Evolutionary conservation across 1,139 yeast genomes (phyloP), one percentile per base, ranked within the genome.

Genomic region (Kodamaea ohmeri): DNA sequence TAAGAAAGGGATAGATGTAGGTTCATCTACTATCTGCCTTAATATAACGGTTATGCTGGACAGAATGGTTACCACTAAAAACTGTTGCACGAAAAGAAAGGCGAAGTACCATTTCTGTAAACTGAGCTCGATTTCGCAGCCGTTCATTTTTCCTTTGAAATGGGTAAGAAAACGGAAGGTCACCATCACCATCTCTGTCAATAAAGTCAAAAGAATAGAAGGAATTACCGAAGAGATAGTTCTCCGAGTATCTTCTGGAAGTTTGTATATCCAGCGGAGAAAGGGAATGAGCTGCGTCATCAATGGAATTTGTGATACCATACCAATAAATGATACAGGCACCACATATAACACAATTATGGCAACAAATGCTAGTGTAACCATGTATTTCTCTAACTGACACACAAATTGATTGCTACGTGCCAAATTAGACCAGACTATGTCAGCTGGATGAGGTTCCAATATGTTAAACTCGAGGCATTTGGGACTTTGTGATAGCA

Each of bases 11-110:
- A 85, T 76, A 1, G 85, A 77, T 0, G 82, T 76, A 2, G 96
- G 96, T 43, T 79, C 80, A 40, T 78, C 80, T 5, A 87, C 63
- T 2, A 84, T 64, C 44, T 78, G 81, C 44, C 79, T 80, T 32
- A 83, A 60, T 0, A 88, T 74, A 3, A 80, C 80, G 0, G 87
- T 77, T 7, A 86, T 64, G 25, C 96, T 89, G 0, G 95, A 83
- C 52, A 94, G 86, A 28, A 89, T 76, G 0, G 96, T 84, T 2
- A 89, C 89, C 28, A 89, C 94, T 31, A 89, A 58, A 49, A 89
- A 89, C 28, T 87, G 78, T 50, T 89, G 96, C 32, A 87, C 78
- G 53, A 86, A 87, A 37, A 83, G 63, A 53, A 89, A 89, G 41
- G 47, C 71, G 65, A 69, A 82, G 68, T 63, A 78, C 89, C 90